Percentiles rank a stretch among this genome's conserved stretches.
phyloP scores from a whole-genome alignment of 2,329 filamentous ascomycete genomes.

The Polytolypa hystricis region DNA sequence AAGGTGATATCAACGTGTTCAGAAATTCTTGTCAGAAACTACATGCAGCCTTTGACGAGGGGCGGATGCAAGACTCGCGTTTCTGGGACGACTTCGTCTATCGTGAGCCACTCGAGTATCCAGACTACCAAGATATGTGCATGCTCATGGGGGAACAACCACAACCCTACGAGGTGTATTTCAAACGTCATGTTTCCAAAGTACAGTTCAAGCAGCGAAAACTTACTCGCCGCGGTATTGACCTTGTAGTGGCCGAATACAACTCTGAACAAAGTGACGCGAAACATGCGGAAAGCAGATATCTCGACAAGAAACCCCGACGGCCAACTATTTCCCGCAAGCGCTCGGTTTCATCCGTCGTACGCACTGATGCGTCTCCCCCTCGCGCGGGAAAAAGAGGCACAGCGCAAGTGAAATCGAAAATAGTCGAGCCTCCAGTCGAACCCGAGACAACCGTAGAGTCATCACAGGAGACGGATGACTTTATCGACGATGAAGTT shows the following conservation, averaged over 20 bases:
- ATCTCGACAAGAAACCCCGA: background rate
- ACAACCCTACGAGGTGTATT: constrained; percentile 30
- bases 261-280: background rate
- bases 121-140: constrained; percentile 21
- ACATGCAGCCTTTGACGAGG: constrained; percentile 20
- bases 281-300: background rate
- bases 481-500: constrained; percentile 9
- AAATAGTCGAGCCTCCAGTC: background rate
- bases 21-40: constrained; percentile 27
- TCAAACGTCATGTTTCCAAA: constrained; percentile 20
- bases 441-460: constrained; percentile 1
- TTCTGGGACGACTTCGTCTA: constrained; percentile 39
- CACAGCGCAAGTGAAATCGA: constrained; percentile 1
- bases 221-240: constrained; percentile 23
- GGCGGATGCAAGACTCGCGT: constrained; percentile 23
- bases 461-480: constrained; percentile 6
- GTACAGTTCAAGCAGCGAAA: constrained; percentile 27
- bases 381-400: background rate
- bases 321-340: background rate
- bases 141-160: constrained; percentile 16
- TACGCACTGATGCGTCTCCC: background rate
- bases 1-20: constrained; percentile 29
- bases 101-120: constrained; percentile 28
- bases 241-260: constrained; percentile 19
- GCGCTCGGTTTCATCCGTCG: background rate